Evolutionary conservation across 1,284 basidiomycete species (phyloP), one percentile per base, ranked within the genome.

Genomic region (Thelephora terrestris): DNA sequence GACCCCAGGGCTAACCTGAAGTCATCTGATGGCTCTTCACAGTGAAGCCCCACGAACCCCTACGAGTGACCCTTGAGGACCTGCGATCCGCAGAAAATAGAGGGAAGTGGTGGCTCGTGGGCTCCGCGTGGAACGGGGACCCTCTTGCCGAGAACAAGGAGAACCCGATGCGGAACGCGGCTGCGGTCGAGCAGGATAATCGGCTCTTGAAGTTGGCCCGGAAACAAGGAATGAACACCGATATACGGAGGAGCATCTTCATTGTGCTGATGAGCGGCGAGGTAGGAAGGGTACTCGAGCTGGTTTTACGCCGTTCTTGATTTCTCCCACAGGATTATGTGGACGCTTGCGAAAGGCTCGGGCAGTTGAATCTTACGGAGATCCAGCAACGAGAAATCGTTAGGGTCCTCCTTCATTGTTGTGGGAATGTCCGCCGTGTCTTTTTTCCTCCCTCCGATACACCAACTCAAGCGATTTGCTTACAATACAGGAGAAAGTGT

Each of bases 101-200:
- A 59, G 96, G 96, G 2, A 96, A 95, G 68, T 99, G 96, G 96
- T 99, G 96, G 96, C 74, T 98, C 2, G 90, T 98, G 34, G 96
- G 95, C 23, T 91, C 95, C 0, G 95, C 91, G 1, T 99, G 95
- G 95, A 78, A 79, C 24, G 95, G 95, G 1, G 85, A 98, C 59
- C 91, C 91, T 2, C 74, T 97, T 1, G 73, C 85, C 21, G 87
- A 92, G 50, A 76, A 71, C 45, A 73, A 77, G 54, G 69, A 64
- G 58, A 68, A 37, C 47, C 60, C 18, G 50, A 63, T 50, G 56
- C 55, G 50, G 50, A 53, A 37, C 20, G 47, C 57, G 52, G 55
- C 51, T 20, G 50, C 51, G 29, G 55, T 55, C 23, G 52, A 51
- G 36, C 37, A 16, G 21, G 71, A 77, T 49, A 76, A 73, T 45